Evolutionary conservation across 2,329 filamentous ascomycete genomes (phyloP).

Genomic region (Apiospora sp.): DNA sequence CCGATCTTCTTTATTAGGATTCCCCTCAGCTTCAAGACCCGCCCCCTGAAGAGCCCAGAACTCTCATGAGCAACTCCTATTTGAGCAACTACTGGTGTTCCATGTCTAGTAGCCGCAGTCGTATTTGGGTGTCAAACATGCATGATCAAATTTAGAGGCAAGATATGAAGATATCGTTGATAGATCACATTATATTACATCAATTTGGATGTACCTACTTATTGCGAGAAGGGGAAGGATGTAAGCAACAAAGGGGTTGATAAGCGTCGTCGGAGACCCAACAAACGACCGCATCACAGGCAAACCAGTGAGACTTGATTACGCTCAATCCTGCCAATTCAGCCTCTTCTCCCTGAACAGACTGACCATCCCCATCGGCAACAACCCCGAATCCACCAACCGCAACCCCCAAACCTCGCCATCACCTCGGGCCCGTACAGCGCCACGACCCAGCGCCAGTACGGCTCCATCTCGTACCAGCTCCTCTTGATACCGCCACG

Average conservation of each 20-base stretch:
- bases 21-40: not conserved
- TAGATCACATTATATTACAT: no score
- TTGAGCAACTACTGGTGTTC: not conserved
- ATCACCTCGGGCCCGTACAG: constrained; percentile 55
- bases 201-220: not conserved
- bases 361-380: constrained; percentile 57
- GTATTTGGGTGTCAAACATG: no score
- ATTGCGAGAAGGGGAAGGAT: no score
- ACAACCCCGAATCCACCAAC: constrained; percentile 52
- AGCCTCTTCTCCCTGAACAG: constrained; percentile 53
- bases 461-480: constrained; percentile 45
- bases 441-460: constrained; percentile 57
- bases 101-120: not conserved
- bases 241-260: not conserved
- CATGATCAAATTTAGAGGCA: no score
- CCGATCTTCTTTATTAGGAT: not conserved
- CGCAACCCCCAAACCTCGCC: constrained; percentile 52
- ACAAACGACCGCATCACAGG: not conserved
- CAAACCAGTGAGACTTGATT: not conserved
- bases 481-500: constrained; percentile 33
- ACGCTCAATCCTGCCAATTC: constrained; percentile 48
- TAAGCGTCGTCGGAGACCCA: not conserved
- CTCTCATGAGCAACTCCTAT: not conserved
- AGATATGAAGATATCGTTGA: no score
- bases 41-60: not conserved